A percentile compares a stretch with the other conserved stretches of the same genome.
Conservation (phyloP, 768 basidiomycete species). For the Trametes cubensis region DNA sequence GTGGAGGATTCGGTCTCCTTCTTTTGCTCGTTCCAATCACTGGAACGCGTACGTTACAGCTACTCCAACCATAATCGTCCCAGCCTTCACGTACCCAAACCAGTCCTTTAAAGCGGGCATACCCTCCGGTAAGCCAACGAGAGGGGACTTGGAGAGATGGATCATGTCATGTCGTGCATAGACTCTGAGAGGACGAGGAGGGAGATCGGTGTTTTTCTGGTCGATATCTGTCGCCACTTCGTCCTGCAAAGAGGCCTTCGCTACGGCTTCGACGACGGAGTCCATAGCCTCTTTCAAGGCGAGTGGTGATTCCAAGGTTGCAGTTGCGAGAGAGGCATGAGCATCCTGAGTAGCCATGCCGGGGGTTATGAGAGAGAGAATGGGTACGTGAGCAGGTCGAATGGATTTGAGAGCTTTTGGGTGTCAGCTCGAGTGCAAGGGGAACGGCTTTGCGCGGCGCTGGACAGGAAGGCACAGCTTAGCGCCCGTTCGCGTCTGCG, state of each 20-base stretch:
- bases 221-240: conserved; percentile 29
- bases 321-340: conserved; percentile 5
- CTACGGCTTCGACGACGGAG: conserved; percentile 36
- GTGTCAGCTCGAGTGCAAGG: conserved; percentile 14
- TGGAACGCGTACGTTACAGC: conserved; percentile 28
- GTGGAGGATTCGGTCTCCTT: conserved; percentile 67
- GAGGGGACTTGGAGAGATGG: conserved; percentile 68
- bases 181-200: conserved; percentile 54
- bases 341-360: conserved; percentile 22
- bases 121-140: conserved; percentile 67
- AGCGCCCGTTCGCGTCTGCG: conserved; percentile 2
- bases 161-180: conserved; percentile 76
- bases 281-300: conserved; percentile 27
- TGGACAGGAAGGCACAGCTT: conserved; percentile 8
- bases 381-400: neutral
- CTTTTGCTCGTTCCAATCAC: conserved; percentile 68
- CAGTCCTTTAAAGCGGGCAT: conserved; percentile 86
- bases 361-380: neutral
- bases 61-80: neutral
- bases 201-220: conserved; percentile 35
- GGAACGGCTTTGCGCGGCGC: conserved; percentile 4
- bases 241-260: conserved; percentile 38
- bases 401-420: conserved; percentile 22
- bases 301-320: neutral
- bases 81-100: conserved; percentile 70